Base-by-base conservation (phyloP, 1,139 yeast species). In the Hyphopichia pseudoburtonii region DNA sequence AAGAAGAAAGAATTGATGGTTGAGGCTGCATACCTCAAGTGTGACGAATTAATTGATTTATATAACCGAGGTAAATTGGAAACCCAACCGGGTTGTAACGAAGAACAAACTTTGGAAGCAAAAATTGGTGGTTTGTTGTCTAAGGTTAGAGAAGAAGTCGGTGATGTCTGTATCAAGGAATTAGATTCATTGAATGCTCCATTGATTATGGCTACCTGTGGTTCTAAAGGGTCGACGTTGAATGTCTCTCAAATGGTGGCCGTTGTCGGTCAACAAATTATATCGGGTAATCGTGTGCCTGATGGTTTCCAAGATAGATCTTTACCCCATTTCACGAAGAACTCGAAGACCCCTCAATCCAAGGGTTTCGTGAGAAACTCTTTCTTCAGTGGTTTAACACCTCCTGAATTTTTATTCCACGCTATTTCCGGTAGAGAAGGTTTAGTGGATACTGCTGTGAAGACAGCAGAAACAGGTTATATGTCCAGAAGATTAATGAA, bases 351-450 rank as follows among this genome's bases (percentile, higher is more conserved):
- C 28, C 98, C 98, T 2, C 97, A 94, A 46, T 87, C 97, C 9
- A 94, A 94, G 65, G 99, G 99, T 52, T 94, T 94, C 57, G 98
- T 94, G 14, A 73, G 97, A 64, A 92, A 94, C 63, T 90, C 97
- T 9, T 94, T 94, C 74, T 94, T 74, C 60, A 78, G 92, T 33
- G 99, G 99, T 8, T 72, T 94, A 48, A 77, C 92, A 5, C 98
- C 99, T 4, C 96, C 98, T 4, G 99, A 94, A 59, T 94, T 94
- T 61, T 70, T 94, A 48, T 94, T 92, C 76, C 99, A 94, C 61
- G 97, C 99, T 46, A 94, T 94, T 66, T 92, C 98, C 5, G 99
- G 99, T 62, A 86, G 99, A 74, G 99, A 94, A 74, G 99, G 99
- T 62, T 73, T 94, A 62, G 98, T 94, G 39, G 99, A 94, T 73